These are phyloP conservation scores for Athelia sp. DNA, from an alignment of 1,284 basidiomycete genomes.

Conservation along the genomic window DNA sequence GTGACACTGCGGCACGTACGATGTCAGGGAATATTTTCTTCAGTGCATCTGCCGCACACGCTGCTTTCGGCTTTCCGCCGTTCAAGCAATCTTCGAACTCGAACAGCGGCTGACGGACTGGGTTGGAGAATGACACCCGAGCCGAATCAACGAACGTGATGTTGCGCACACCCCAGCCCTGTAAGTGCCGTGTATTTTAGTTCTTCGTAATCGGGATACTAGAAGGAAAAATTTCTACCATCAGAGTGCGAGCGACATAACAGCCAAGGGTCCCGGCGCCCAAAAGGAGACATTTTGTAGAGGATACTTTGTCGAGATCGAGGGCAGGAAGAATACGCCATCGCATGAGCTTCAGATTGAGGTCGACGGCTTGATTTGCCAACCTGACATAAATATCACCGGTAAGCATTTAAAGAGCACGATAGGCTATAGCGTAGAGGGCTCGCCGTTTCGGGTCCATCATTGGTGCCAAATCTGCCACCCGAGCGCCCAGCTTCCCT, in stretches of 20 bases:
- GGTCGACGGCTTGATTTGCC: constrained; percentile 93
- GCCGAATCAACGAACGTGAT: constrained; percentile 93
- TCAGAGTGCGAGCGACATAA: constrained; percentile 86
- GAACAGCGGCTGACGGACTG: constrained; percentile 94
- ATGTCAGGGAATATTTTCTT: constrained; percentile 92
- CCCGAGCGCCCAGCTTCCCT: constrained; percentile 79
- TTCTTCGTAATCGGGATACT: no score
- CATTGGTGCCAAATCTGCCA: constrained; percentile 91
- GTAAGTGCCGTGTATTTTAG: neutral
- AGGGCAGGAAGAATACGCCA: constrained; percentile 94
- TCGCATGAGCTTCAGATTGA: constrained; percentile 97
- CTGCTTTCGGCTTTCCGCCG: constrained; percentile 91
- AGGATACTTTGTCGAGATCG: constrained; percentile 82
- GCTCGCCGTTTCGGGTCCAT: constrained; percentile 83
- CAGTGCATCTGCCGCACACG: constrained; percentile 83
- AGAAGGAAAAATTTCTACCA: constrained; percentile 59
- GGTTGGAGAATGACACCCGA: constrained; percentile 93
- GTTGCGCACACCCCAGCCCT: constrained; percentile 94
- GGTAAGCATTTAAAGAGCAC: constrained; percentile 1
- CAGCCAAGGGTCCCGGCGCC: constrained; percentile 97
- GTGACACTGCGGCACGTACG: constrained; percentile 40
- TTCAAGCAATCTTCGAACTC: constrained; percentile 93
- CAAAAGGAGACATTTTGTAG: constrained; percentile 79
- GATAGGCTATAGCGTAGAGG: neutral
- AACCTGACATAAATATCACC: constrained; percentile 44